Evolutionary conservation across 169 alveolate genomes (phyloP).

Genomic region (Plasmodium vivax): DNA sequence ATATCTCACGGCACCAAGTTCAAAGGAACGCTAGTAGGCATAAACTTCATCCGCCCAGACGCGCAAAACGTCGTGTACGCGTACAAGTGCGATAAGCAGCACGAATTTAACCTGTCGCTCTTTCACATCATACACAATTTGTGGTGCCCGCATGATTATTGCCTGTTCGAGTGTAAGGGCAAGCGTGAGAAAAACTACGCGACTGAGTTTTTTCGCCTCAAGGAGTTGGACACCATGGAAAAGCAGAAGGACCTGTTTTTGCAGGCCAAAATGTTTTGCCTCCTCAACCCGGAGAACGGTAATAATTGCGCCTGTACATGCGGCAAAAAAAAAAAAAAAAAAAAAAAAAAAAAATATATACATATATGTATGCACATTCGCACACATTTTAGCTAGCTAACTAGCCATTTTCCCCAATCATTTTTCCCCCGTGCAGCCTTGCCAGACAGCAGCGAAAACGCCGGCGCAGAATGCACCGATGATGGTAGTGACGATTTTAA

Average conservation of each 20-base stretch:
- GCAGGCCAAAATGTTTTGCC: conserved; percentile 35
- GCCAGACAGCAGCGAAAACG: background rate
- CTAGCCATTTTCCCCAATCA: background rate
- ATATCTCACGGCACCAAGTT: conserved; percentile 34
- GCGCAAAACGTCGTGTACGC: conserved; percentile 12
- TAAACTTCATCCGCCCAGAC: conserved; percentile 13
- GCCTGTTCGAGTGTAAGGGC: conserved; percentile 34
- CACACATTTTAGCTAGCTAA: background rate
- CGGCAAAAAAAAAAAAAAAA: background rate
- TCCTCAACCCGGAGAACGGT: conserved; percentile 20
- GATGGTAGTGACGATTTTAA: conserved; percentile 1
- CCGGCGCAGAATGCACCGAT: background rate
- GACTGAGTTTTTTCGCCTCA: conserved; percentile 59
- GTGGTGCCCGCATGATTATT: conserved; percentile 60
- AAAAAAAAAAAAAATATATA: too few relatives aligned
- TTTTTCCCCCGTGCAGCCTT: background rate
- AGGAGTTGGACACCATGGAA: conserved; percentile 65
- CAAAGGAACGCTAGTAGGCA: conserved; percentile 29
- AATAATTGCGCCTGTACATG: background rate
- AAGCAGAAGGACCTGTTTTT: conserved; percentile 36
- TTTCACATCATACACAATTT: conserved; percentile 40
- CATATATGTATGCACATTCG: background rate
- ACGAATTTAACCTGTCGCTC: conserved; percentile 18
- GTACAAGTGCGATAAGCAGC: conserved; percentile 37
- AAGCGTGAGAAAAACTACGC: conserved; percentile 10